Evolutionary conservation across 2,329 filamentous ascomycete genomes (phyloP).

Genomic region (Talaromyces piceae): DNA sequence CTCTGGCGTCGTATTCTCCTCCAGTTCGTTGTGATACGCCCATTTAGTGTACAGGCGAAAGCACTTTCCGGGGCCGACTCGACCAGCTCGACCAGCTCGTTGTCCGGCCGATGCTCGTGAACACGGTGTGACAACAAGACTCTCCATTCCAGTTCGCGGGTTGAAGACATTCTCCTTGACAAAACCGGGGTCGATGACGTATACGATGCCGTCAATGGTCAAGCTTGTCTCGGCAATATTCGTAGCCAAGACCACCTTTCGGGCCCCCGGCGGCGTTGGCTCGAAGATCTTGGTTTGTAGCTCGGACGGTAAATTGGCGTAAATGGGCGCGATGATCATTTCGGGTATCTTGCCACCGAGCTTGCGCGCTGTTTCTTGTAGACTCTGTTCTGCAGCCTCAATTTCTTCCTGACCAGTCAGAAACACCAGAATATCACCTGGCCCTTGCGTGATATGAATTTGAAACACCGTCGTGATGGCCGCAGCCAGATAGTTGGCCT

Average conservation of each 20-base stretch:
- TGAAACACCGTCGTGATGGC: slow-evolving; percentile 92
- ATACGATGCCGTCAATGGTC: slow-evolving; percentile 93
- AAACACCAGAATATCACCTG: slow-evolving; percentile 89
- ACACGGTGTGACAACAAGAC: slow-evolving; percentile 81
- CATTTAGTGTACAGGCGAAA: slow-evolving; percentile 92
- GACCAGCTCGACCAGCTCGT: slow-evolving; percentile 82
- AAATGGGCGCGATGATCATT: slow-evolving; percentile 86
- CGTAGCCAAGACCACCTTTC: slow-evolving; percentile 89
- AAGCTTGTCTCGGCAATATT: slow-evolving; percentile 96
- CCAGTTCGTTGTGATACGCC: slow-evolving; percentile 90
- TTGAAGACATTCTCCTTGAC: slow-evolving; percentile 96
- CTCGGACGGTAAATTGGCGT: slow-evolving; percentile 85
- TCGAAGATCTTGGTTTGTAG: slow-evolving; percentile 92
- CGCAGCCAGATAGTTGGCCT: slow-evolving; percentile 87
- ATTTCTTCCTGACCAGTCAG: slow-evolving; percentile 96
- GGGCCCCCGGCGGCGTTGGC: slow-evolving; percentile 72
- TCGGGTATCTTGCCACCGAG: slow-evolving; percentile 78
- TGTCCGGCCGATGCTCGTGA: slow-evolving; percentile 90
- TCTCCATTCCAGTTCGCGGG: slow-evolving; percentile 84
- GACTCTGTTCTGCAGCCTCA: slow-evolving; percentile 73
- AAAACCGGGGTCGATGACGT: slow-evolving; percentile 91
- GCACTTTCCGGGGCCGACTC: slow-evolving; percentile 85
- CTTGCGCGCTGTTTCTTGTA: slow-evolving; percentile 80
- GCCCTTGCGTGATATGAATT: slow-evolving; percentile 78
- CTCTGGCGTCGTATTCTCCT: slow-evolving; percentile 84